These are phyloP conservation scores for Cercospora citrullina DNA, from an alignment of 2,329 filamentous ascomycete species.

Conservation along the genomic window DNA sequence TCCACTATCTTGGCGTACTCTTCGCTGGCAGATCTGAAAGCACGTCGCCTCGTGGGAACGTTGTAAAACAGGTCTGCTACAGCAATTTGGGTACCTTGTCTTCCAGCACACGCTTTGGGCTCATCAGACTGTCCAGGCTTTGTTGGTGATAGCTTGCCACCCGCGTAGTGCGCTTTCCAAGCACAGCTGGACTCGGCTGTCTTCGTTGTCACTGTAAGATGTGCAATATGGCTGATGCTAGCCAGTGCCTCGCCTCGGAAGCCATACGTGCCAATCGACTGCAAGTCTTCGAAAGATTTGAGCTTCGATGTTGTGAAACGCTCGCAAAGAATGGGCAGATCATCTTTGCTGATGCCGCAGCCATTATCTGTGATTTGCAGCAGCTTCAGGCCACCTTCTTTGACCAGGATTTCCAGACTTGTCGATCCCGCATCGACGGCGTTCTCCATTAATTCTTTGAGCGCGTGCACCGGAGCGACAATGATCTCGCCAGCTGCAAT, in stretches of 20 bases:
- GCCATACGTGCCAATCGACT: constrained; percentile 90
- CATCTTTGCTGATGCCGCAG: constrained; percentile 90
- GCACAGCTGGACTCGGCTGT: constrained; percentile 85
- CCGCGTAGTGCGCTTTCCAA: constrained; percentile 84
- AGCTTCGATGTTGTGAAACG: constrained; percentile 97
- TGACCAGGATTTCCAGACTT: constrained; percentile 83
- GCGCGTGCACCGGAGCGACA: constrained; percentile 89
- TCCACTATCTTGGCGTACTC: constrained; percentile 98
- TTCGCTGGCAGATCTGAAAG: constrained; percentile 87
- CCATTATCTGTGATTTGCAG: constrained; percentile 98
- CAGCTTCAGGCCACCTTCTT: constrained; percentile 91
- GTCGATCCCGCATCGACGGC: constrained; percentile 97
- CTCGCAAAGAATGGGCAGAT: constrained; percentile 88
- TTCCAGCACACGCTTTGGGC: constrained; percentile 82
- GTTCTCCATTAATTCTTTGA: constrained; percentile 97
- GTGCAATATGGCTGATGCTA: constrained; percentile 97
- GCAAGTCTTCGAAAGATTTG: constrained; percentile 87
- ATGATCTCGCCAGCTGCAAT: constrained; percentile 99
- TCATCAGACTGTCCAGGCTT: constrained; percentile 87
- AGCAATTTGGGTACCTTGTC: constrained; percentile 89
- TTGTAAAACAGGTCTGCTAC: constrained; percentile 98
- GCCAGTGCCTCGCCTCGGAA: constrained; percentile 95
- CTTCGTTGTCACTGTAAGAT: constrained; percentile 91
- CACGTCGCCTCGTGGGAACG: constrained; percentile 79
- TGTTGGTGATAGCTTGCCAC: constrained; percentile 74